Conservation (phyloP, 371 early-diverging fungal genomes). For the Batkoa obscura region DNA sequence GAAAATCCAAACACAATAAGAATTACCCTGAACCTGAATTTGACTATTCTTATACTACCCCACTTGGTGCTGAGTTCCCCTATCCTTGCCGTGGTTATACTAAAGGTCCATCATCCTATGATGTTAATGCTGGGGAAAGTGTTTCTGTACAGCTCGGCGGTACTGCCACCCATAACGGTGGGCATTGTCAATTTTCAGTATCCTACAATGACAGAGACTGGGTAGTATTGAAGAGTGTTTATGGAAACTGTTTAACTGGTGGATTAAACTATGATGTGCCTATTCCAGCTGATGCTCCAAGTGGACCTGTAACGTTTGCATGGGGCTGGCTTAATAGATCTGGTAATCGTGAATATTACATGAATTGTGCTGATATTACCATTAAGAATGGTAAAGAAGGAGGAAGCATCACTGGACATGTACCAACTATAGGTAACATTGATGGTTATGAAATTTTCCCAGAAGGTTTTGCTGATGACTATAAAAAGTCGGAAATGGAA, state of each 20-base stretch:
- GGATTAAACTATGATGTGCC: neutral
- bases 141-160: slow-evolving; percentile 11
- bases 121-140: slow-evolving; percentile 14
- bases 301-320: neutral
- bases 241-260: neutral
- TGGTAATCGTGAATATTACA: slow-evolving; percentile 48
- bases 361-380: slow-evolving; percentile 38
- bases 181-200: slow-evolving; percentile 2
- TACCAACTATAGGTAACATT: slow-evolving; percentile 13
- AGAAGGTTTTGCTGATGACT: slow-evolving; percentile 1
- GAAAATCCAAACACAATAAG: neutral
- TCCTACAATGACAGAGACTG: neutral
- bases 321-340: slow-evolving; percentile 20
- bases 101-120: neutral
- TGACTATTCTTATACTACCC: neutral
- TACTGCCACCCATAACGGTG: slow-evolving; percentile 1
- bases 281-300: slow-evolving; percentile 1
- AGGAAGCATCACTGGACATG: slow-evolving; percentile 20
- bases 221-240: neutral
- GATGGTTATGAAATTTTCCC: neutral
- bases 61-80: neutral
- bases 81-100: slow-evolving; percentile 11
- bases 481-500: too few relatives aligned
- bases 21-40: neutral
- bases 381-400: slow-evolving; percentile 15